Evolutionary conservation across 2,329 filamentous ascomycete genomes (phyloP).

Genomic region (Aspergillus sp.): DNA sequence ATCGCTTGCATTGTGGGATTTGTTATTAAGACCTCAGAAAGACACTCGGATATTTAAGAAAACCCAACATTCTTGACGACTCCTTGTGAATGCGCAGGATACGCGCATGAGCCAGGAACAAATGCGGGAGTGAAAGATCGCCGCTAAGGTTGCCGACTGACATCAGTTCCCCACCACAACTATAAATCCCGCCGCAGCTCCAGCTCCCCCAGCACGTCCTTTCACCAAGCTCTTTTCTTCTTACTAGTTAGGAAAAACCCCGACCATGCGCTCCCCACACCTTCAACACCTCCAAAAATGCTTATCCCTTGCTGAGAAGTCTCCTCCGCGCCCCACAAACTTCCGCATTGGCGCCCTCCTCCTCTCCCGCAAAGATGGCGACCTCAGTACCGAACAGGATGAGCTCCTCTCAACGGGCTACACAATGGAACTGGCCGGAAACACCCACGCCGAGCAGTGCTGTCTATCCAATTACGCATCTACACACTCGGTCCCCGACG

Average conservation of each 20-base stretch:
- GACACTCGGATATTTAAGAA: too few species aligned
- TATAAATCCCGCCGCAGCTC: neutral
- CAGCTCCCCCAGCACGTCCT: neutral
- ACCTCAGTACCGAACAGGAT: conserved; percentile 35
- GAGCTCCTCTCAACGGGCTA: conserved; percentile 76
- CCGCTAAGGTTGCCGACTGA: neutral
- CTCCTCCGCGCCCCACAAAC: conserved; percentile 84
- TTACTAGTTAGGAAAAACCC: neutral
- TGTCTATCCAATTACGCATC: conserved; percentile 69
- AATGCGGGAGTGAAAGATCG: neutral
- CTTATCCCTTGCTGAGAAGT: conserved; percentile 72
- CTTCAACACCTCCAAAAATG: conserved; percentile 66
- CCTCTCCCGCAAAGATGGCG: conserved; percentile 45
- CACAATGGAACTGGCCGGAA: conserved; percentile 84
- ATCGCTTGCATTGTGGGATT: neutral
- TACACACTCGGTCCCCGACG: conserved; percentile 34
- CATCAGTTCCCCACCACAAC: conserved; percentile 2
- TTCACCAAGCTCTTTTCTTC: neutral
- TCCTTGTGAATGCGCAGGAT: too few species aligned
- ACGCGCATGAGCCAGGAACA: neutral
- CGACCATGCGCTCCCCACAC: conserved; percentile 29
- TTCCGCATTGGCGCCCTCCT: conserved; percentile 95
- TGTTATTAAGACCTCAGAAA: neutral
- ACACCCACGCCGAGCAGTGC: conserved; percentile 95
- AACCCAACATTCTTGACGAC: too few species aligned